phyloP scores from a whole-genome alignment of 148 eudicot species.

The Cornus suecica region DNA sequence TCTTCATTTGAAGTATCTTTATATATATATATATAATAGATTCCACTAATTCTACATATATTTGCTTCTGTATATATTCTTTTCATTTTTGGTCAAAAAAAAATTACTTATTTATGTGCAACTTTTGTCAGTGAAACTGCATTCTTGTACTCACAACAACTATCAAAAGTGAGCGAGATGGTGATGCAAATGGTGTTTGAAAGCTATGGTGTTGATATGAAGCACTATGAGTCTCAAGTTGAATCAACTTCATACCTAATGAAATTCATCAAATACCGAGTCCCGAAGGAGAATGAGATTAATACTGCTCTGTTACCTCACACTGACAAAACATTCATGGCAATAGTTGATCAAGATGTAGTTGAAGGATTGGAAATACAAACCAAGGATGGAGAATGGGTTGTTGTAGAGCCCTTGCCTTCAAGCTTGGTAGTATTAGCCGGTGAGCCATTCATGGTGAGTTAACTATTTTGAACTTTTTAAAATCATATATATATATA shows the following conservation, averaged over 20 bases:
- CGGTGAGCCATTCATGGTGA: slow-evolving; percentile 21
- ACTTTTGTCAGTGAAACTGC: slow-evolving; percentile 31
- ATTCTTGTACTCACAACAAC: slow-evolving; percentile 30
- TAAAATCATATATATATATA: too few relatives aligned
- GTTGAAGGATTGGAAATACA: slow-evolving; percentile 44
- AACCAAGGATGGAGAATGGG: slow-evolving; percentile 53
- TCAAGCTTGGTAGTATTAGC: too few relatives aligned
- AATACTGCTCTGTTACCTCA: slow-evolving; percentile 35
- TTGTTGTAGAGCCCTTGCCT: slow-evolving; percentile 21
- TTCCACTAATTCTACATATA: too few relatives aligned
- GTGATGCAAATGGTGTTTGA: slow-evolving; percentile 35
- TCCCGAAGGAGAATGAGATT: slow-evolving; percentile 22
- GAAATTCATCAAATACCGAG: slow-evolving; percentile 36
- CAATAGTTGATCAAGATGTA: slow-evolving; percentile 41
- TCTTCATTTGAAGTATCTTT: not conserved
- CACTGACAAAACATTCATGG: slow-evolving; percentile 42
- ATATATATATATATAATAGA: too few relatives aligned
- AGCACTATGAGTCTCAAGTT: slow-evolving; percentile 25
- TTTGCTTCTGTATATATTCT: not conserved
- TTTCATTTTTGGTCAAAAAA: too few relatives aligned
- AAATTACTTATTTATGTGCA: not conserved
- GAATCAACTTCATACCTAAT: slow-evolving; percentile 32
- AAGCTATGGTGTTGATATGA: slow-evolving; percentile 40
- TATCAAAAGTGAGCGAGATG: slow-evolving; percentile 29
- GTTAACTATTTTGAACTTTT: too few relatives aligned